phyloP scores from a whole-genome alignment of 2,329 filamentous ascomycete species.

The Zalaria obscura region DNA sequence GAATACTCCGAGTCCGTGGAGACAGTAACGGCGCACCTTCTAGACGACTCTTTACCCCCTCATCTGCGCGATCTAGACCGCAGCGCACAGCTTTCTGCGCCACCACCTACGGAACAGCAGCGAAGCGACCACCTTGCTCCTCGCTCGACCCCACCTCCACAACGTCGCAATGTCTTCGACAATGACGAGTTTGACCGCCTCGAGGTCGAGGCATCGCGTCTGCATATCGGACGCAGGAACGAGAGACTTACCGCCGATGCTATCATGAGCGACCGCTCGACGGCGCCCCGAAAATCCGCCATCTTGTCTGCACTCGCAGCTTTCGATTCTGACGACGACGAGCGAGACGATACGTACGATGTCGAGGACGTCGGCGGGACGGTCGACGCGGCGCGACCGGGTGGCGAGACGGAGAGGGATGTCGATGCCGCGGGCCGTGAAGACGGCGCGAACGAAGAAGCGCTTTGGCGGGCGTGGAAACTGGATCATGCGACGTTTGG shows the following conservation, averaged over 20 bases:
- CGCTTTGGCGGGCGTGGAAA: slow-evolving; percentile 60
- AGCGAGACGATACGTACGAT: slow-evolving; percentile 94
- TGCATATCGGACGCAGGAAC: slow-evolving; percentile 67
- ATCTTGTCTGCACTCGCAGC: slow-evolving; percentile 77
- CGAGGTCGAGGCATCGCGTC: slow-evolving; percentile 46
- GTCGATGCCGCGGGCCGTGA: slow-evolving; percentile 28
- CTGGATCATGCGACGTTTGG: slow-evolving; percentile 51
- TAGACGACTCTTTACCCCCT: slow-evolving; percentile 61
- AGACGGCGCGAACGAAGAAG: slow-evolving; percentile 45
- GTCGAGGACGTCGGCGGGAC: slow-evolving; percentile 81
- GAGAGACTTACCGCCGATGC: slow-evolving; percentile 54
- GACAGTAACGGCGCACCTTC: slow-evolving; percentile 63
- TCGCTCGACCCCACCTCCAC: slow-evolving; percentile 38
- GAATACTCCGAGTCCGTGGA: slow-evolving; percentile 68
- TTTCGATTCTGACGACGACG: slow-evolving; percentile 90
- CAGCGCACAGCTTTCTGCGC: slow-evolving; percentile 43
- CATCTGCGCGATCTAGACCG: slow-evolving; percentile 52
- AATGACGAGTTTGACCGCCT: slow-evolving; percentile 67
- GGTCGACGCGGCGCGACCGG: slow-evolving; percentile 48
- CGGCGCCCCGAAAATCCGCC: slow-evolving; percentile 62
- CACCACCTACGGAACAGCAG: slow-evolving; percentile 1
- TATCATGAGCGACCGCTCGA: slow-evolving; percentile 50
- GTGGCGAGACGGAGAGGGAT: slow-evolving; percentile 33
- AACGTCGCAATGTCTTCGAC: slow-evolving; percentile 63
- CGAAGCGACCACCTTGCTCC: slow-evolving; percentile 35